Evolutionary conservation across 331 rosid genomes (phyloP).

Genomic region (Erythrophleum ivorense): DNA sequence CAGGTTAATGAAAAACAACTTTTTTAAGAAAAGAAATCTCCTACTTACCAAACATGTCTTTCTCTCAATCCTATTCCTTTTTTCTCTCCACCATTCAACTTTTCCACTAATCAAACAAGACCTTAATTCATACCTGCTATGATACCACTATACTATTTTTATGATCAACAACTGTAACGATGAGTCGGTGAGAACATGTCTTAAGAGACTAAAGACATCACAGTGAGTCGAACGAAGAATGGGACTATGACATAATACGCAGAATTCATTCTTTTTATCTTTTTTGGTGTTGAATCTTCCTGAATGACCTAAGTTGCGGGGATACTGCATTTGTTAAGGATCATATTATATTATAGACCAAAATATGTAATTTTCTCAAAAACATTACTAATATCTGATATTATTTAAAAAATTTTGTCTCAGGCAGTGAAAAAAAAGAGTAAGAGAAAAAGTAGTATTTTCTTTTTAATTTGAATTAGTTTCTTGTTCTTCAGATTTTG

Average conservation of each 20-base stretch:
- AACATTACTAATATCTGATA: neutral
- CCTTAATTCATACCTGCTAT: neutral
- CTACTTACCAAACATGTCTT: too few relatives aligned
- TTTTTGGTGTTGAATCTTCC: neutral
- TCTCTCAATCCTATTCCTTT: too few relatives aligned
- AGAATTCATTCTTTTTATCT: neutral
- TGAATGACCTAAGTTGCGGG: neutral
- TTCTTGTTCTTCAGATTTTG: neutral
- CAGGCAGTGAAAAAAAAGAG: neutral
- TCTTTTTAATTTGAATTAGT: neutral
- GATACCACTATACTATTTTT: neutral
- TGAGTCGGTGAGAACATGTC: neutral
- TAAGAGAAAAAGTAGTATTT: too few relatives aligned
- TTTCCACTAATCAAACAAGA: too few relatives aligned
- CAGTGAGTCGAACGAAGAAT: neutral
- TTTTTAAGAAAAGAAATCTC: too few relatives aligned
- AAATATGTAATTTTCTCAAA: neutral
- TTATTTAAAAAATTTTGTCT: neutral
- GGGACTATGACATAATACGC: neutral
- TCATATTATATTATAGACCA: neutral
- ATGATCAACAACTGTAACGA: neutral
- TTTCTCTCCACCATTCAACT: too few relatives aligned
- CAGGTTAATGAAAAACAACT: too few relatives aligned
- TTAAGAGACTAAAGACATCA: neutral
- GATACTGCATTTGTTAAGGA: neutral